Conservation (phyloP, 2,329 filamentous ascomycete genomes). For the Fusarium sp. region DNA sequence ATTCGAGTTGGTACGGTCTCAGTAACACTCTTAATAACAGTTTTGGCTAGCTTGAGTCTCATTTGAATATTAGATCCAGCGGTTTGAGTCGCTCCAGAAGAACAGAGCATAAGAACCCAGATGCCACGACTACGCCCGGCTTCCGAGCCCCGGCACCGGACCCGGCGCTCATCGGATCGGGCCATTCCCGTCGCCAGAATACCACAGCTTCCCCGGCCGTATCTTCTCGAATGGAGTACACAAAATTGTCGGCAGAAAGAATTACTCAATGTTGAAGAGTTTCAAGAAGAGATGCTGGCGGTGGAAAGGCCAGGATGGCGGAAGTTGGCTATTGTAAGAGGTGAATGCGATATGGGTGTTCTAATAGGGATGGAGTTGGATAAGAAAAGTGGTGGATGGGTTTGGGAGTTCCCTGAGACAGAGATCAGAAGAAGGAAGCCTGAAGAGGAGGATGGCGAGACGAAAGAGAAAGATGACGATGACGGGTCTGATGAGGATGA, state of each 20-base stretch:
- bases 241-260: slow-evolving; percentile 35
- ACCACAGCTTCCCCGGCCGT: slow-evolving; percentile 25
- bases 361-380: slow-evolving; percentile 31
- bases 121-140: slow-evolving; percentile 36
- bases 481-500: slow-evolving; percentile 6
- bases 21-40: neutral
- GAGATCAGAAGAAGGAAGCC: slow-evolving; percentile 1
- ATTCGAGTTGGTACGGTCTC: neutral
- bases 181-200: slow-evolving; percentile 8
- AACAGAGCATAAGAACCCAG: neutral
- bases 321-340: slow-evolving; percentile 37
- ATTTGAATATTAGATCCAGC: neutral
- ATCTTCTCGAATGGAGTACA: slow-evolving; percentile 39
- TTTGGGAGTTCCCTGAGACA: slow-evolving; percentile 40
- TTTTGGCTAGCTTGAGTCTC: neutral
- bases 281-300: slow-evolving; percentile 30
- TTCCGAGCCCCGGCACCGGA: slow-evolving; percentile 30
- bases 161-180: slow-evolving; percentile 37
- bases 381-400: slow-evolving; percentile 26
- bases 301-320: slow-evolving; percentile 34
- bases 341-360: slow-evolving; percentile 33
- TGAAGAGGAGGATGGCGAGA: neutral
- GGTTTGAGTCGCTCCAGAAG: neutral
- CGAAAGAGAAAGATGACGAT: neutral
- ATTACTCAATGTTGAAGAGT: slow-evolving; percentile 20